These are phyloP conservation scores for Penicillium verrucosum DNA, from an alignment of 2,329 filamentous ascomycete species.

Conservation along the genomic window DNA sequence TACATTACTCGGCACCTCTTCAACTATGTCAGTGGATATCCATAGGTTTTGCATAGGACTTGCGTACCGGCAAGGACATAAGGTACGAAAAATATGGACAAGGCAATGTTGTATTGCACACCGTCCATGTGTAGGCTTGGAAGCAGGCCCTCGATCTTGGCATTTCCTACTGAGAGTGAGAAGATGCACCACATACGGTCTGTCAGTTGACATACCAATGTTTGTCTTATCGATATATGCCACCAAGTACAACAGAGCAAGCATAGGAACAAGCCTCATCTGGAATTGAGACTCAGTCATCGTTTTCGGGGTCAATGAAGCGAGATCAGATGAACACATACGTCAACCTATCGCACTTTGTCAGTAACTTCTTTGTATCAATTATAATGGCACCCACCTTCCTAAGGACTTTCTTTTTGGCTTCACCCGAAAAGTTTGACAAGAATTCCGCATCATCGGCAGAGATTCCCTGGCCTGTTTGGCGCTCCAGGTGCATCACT, in stretches of 20 bases:
- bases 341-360: neutral
- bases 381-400: conserved; percentile 12
- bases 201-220: conserved; percentile 9
- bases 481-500: conserved; percentile 13
- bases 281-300: neutral
- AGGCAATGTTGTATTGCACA: conserved; percentile 64
- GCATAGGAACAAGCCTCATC: conserved; percentile 16
- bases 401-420: conserved; percentile 16
- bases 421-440: conserved; percentile 25
- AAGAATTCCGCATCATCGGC: conserved; percentile 31
- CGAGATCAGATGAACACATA: neutral
- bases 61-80: conserved; percentile 66
- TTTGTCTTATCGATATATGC: conserved; percentile 20
- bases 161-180: conserved; percentile 46
- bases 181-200: neutral
- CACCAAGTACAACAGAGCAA: conserved; percentile 17
- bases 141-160: conserved; percentile 53
- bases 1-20: conserved; percentile 26
- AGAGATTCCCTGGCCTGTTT: conserved; percentile 5
- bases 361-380: neutral
- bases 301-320: neutral
- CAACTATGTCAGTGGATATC: conserved; percentile 61
- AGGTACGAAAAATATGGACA: conserved; percentile 79
- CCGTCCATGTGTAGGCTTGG: conserved; percentile 59
- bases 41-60: conserved; percentile 71